Evolutionary conservation across 441 rosid genomes (phyloP).

Genomic region (Croton laevigatus): DNA sequence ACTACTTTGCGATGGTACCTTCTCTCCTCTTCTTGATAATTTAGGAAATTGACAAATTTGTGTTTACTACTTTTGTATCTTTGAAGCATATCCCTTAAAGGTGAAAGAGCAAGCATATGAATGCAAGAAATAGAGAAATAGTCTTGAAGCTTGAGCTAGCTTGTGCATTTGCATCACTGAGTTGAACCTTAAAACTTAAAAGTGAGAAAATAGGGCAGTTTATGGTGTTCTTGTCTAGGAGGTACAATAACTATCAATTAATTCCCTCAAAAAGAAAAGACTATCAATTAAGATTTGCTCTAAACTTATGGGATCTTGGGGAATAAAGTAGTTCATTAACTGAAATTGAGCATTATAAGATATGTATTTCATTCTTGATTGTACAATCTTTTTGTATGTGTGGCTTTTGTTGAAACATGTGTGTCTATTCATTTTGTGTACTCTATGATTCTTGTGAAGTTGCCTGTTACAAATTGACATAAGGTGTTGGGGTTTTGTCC

Average conservation of each 20-base stretch:
- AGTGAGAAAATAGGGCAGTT: no score
- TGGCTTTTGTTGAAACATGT: neutral
- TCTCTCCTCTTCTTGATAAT: neutral
- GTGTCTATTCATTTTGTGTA: neutral
- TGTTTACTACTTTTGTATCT: neutral
- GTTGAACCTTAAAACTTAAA: neutral
- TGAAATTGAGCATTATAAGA: neutral
- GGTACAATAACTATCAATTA: neutral
- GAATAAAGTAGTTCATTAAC: neutral
- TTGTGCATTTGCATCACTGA: neutral
- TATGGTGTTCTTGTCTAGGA: neutral
- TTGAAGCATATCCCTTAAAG: neutral
- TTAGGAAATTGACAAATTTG: neutral
- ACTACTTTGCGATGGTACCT: conserved; percentile 13
- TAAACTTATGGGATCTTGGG: neutral
- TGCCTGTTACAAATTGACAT: neutral
- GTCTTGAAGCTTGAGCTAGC: neutral
- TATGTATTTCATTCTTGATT: neutral
- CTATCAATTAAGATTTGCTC: neutral
- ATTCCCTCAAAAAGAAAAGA: no score
- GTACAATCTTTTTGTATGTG: neutral
- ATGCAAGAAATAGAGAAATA: neutral
- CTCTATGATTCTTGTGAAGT: neutral
- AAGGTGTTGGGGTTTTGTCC: neutral
- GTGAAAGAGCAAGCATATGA: neutral